Evolutionary conservation across 83 land plant genomes (phyloP).

Genomic region (Isoetes engelmannii): DNA sequence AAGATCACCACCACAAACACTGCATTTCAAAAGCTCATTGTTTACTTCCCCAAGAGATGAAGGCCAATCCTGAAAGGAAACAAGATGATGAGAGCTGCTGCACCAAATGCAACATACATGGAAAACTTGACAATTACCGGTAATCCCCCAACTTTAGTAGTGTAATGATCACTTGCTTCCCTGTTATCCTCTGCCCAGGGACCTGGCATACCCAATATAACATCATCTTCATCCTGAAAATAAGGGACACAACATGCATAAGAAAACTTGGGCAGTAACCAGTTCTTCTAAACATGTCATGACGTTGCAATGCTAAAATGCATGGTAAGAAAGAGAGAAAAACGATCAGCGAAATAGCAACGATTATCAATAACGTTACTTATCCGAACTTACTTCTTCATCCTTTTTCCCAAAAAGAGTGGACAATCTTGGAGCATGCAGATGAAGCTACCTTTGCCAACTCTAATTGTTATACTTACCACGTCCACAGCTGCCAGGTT

Average conservation of each 20-base stretch:
- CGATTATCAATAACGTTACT: background rate
- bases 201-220: conserved; percentile 79
- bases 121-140: conserved; percentile 42
- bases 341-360: background rate
- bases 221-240: conserved; percentile 14
- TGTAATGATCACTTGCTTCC: conserved; percentile 73
- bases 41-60: conserved; percentile 25
- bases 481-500: conserved; percentile 10
- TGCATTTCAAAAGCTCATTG: conserved; percentile 46
- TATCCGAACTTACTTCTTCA: too few relatives aligned
- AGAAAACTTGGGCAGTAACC: background rate
- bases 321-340: background rate
- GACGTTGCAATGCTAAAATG: background rate
- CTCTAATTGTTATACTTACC: background rate
- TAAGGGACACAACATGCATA: background rate
- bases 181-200: conserved; percentile 68
- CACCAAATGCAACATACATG: background rate
- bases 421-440: too few relatives aligned
- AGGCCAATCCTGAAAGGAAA: conserved; percentile 70
- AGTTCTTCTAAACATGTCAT: background rate
- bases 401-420: too few relatives aligned
- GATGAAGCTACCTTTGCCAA: background rate
- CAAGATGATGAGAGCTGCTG: background rate
- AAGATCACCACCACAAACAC: conserved; percentile 53
- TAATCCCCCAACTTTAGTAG: conserved; percentile 78